Percentiles rank a stretch among this genome's conserved stretches.
Evolutionary conservation across 331 rosid species (phyloP).

Genomic region (Dryas integrifolia): DNA sequence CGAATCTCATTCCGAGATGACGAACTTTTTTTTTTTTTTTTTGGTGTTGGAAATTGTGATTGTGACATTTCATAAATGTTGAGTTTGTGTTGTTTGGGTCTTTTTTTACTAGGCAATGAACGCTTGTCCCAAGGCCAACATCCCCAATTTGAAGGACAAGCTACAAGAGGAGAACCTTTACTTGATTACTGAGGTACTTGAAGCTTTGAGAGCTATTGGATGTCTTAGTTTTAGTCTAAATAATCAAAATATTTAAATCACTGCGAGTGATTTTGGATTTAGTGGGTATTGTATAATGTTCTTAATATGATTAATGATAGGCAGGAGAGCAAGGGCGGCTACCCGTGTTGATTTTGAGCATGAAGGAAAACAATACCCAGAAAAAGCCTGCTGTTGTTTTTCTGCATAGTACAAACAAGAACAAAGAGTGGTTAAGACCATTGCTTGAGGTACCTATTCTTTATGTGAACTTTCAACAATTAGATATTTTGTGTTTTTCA

Average conservation of each 20-base stretch:
- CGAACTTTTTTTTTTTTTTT: not conserved
- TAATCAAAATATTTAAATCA: not conserved
- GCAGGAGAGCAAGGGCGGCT: constrained; percentile 89
- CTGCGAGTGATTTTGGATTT: not conserved
- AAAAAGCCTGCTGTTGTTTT: constrained; percentile 75
- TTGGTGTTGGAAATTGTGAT: not conserved
- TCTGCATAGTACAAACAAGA: constrained; percentile 60
- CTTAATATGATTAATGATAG: constrained; percentile 32
- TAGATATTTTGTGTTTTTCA: not conserved
- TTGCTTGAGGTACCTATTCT: constrained; percentile 62
- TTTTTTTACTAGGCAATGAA: constrained; percentile 43
- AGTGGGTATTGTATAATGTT: not conserved
- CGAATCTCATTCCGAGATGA: not conserved
- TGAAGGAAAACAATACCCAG: constrained; percentile 48
- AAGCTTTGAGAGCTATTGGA: not conserved
- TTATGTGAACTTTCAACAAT: not conserved
- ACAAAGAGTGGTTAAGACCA: constrained; percentile 75
- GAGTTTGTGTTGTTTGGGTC: constrained; percentile 9
- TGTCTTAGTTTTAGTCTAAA: not conserved
- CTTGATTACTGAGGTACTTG: constrained; percentile 65
- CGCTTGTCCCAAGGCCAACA: constrained; percentile 55
- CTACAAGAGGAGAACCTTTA: constrained; percentile 73
- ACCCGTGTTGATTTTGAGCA: constrained; percentile 66
- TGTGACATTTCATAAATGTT: not conserved
- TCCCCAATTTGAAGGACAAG: constrained; percentile 42